phyloP scores from a whole-genome alignment of 2,329 filamentous ascomycete genomes.

The Endoconidiophora polonica region DNA sequence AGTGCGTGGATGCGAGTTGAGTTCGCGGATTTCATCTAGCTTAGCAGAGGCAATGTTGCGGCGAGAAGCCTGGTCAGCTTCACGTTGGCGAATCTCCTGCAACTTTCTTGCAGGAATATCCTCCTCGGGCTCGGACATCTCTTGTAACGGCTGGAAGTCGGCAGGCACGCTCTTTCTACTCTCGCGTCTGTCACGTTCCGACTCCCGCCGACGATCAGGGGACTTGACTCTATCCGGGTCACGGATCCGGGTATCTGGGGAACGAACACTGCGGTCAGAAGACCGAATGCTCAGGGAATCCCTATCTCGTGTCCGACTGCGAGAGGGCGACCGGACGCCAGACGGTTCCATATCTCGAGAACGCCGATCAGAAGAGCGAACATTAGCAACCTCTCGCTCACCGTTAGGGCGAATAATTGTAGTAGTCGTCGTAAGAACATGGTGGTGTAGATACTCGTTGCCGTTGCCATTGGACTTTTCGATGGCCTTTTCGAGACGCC shows the following conservation, averaged over 20 bases:
- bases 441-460: slow-evolving; percentile 11
- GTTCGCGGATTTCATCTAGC: slow-evolving; percentile 36
- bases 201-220: slow-evolving; percentile 3
- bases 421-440: slow-evolving; percentile 12
- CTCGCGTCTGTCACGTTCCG: slow-evolving; percentile 9
- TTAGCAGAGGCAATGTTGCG: slow-evolving; percentile 2
- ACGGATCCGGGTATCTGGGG: neutral
- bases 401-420: slow-evolving; percentile 7
- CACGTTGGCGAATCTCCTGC: slow-evolving; percentile 30
- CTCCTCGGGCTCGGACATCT: slow-evolving; percentile 11
- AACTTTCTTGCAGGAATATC: slow-evolving; percentile 19
- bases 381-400: slow-evolving; percentile 1
- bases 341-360: slow-evolving; percentile 3
- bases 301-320: slow-evolving; percentile 6
- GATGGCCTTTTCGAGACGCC: slow-evolving; percentile 20
- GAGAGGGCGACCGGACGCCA: slow-evolving; percentile 1
- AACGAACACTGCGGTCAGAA: neutral
- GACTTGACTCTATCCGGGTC: neutral
- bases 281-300: slow-evolving; percentile 4
- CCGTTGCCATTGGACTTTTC: slow-evolving; percentile 16
- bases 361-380: slow-evolving; percentile 1
- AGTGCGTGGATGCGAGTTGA: slow-evolving; percentile 22
- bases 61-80: slow-evolving; percentile 21
- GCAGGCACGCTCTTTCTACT: slow-evolving; percentile 9
- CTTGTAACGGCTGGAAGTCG: slow-evolving; percentile 5